Evolutionary conservation across 805 yeast genomes (phyloP).

Genomic region (Hanseniaspora guilliermondii): DNA sequence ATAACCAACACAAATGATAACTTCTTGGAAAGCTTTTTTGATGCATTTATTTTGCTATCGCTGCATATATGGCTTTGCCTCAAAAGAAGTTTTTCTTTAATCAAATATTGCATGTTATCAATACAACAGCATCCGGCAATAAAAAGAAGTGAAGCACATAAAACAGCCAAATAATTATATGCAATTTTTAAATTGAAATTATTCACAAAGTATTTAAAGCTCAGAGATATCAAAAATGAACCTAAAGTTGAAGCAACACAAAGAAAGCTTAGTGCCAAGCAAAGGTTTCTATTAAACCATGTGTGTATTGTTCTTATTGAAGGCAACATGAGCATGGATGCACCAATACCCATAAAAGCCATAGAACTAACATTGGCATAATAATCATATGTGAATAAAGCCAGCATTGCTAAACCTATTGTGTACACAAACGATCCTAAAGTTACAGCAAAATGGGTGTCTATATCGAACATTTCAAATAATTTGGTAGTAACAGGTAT

Average conservation of each 20-base stretch:
- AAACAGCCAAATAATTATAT: constrained; percentile 35
- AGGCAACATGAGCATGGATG: constrained; percentile 32
- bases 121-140: constrained; percentile 22
- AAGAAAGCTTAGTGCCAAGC: constrained; percentile 34
- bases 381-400: background rate
- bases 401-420: background rate
- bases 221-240: constrained; percentile 35
- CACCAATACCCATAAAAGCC: constrained; percentile 3
- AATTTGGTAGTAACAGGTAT: background rate
- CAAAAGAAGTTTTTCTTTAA: constrained; percentile 14
- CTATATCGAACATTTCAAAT: background rate
- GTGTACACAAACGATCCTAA: background rate
- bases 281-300: constrained; percentile 34
- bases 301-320: constrained; percentile 33
- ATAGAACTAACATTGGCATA: background rate
- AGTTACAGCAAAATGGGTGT: background rate
- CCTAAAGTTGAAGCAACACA: constrained; percentile 43
- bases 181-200: constrained; percentile 42
- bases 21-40: constrained; percentile 30
- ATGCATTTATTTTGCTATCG: constrained; percentile 22
- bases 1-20: constrained; percentile 28
- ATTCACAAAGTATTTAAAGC: constrained; percentile 31
- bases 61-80: constrained; percentile 9
- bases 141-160: constrained; percentile 24
- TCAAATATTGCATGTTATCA: constrained; percentile 24